phyloP scores from a whole-genome alignment of 1,284 basidiomycete genomes.

The Xerocomus minutiporus region DNA sequence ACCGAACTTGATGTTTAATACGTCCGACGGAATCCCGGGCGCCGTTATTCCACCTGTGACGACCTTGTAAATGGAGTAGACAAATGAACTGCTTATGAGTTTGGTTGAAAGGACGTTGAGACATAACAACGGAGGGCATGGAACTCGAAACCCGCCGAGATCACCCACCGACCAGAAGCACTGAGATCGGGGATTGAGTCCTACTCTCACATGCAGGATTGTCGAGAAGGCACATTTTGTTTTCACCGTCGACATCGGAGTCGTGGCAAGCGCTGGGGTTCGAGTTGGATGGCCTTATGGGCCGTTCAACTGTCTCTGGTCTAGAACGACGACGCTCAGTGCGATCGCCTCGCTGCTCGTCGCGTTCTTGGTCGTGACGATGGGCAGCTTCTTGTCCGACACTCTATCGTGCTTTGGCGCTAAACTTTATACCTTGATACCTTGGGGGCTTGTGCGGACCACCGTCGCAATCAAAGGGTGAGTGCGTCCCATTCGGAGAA shows the following conservation, averaged over 20 bases:
- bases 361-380: background rate
- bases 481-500: no score
- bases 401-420: background rate
- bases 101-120: no score
- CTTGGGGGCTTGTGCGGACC: background rate
- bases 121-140: no score
- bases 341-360: background rate
- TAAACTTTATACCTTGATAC: background rate
- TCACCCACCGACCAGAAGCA: no score
- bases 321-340: background rate
- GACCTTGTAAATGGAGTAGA: background rate
- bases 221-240: background rate
- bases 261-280: background rate
- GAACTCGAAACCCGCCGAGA: no score
- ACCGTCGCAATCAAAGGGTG: no score
- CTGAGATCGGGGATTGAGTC: background rate
- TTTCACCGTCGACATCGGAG: background rate
- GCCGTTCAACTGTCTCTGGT: no score
- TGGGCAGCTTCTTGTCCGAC: no score
- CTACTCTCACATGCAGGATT: background rate
- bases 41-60: background rate
- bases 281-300: no score
- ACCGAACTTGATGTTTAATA: background rate
- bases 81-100: no score
- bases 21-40: background rate